A percentile compares a stretch with the other conserved stretches of the same genome.
phyloP scores from a whole-genome alignment of 805 yeast species.

The Monosporozyma siamensis region DNA sequence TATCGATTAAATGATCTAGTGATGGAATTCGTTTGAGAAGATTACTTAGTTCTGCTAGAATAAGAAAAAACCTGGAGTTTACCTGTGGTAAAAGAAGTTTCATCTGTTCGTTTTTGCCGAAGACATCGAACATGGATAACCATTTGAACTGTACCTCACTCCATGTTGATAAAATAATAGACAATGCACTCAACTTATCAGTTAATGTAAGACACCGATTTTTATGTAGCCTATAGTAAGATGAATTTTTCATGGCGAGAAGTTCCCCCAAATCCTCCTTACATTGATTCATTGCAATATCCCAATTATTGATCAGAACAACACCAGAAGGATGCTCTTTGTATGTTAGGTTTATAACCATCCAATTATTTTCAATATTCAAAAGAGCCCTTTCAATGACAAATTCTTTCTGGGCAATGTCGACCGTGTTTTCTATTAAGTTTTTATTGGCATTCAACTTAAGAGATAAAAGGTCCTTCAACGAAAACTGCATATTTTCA shows the following conservation, averaged over 20 bases:
- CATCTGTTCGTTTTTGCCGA: slow-evolving; percentile 52
- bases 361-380: slow-evolving; percentile 50
- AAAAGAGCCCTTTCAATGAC: slow-evolving; percentile 49
- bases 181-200: slow-evolving; percentile 41
- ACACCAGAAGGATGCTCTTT: slow-evolving; percentile 44
- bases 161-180: slow-evolving; percentile 56
- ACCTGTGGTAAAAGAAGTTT: slow-evolving; percentile 60
- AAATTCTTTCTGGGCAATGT: slow-evolving; percentile 65
- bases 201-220: slow-evolving; percentile 49
- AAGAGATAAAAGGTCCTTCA: slow-evolving; percentile 57
- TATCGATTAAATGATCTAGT: slow-evolving; percentile 45
- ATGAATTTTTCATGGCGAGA: slow-evolving; percentile 61
- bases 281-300: slow-evolving; percentile 45
- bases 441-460: slow-evolving; percentile 38
- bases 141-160: slow-evolving; percentile 81
- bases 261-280: slow-evolving; percentile 54
- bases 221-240: slow-evolving; percentile 51
- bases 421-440: slow-evolving; percentile 40
- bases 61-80: slow-evolving; percentile 50
- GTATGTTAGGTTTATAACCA: slow-evolving; percentile 38
- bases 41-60: slow-evolving; percentile 52
- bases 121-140: slow-evolving; percentile 76
- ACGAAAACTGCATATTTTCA: slow-evolving; percentile 23
- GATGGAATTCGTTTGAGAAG: slow-evolving; percentile 42
- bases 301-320: slow-evolving; percentile 61